Base-by-base conservation (phyloP, 306 rosid species). In the Styphnolobium japonicum region DNA sequence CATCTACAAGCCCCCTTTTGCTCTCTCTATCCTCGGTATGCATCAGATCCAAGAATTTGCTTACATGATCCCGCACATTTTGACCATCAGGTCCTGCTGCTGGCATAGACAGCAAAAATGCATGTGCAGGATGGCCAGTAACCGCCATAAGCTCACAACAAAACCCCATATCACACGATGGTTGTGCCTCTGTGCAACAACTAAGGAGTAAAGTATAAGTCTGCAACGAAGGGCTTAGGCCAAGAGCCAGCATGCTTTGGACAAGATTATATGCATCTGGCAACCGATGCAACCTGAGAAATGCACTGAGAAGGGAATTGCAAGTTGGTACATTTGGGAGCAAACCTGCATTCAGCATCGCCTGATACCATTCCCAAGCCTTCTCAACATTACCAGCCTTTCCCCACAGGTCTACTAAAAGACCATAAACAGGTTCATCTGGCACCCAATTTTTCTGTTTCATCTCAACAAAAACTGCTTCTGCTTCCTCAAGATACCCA, bases 361-460 rank as follows among this genome's bases (percentile, higher is more conserved):
- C 89, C 22, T 81, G 90, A 74, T 94, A 94, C 97, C 98, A 94
- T 33, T 80, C 87, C 97, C 97, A 81, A 43, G 98, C 97, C 87
- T 91, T 94, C 86, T 91, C 88, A 70, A 91, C 93, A 81, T 92
- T 91, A 71, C 98, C 98, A 15, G 88, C 86, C 87, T 94, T 94
- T 58, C 98, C 98, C 98, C 98, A 94, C 84, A 94, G 76, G 86
- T 94, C 98, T 23, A 94, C 93, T 67, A 94, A 84, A 86, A 94
- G 97, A 73, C 97, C 98, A 48, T 94, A 94, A 62, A 94, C 97
- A 52, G 93, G 97, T 81, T 94, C 98, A 67, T 94, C 97, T 0
- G 97, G 97, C 55, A 91, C 87, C 97, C 97, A 91, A 56, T 91
- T 87, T 83, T 87, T 89, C 63, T 55, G 87, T 77, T 85, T 87